A percentile compares a stretch with the other conserved stretches of the same genome.
phyloP scores from a whole-genome alignment of 2,329 filamentous ascomycete species.

The Teratosphaeria zuluensis region DNA sequence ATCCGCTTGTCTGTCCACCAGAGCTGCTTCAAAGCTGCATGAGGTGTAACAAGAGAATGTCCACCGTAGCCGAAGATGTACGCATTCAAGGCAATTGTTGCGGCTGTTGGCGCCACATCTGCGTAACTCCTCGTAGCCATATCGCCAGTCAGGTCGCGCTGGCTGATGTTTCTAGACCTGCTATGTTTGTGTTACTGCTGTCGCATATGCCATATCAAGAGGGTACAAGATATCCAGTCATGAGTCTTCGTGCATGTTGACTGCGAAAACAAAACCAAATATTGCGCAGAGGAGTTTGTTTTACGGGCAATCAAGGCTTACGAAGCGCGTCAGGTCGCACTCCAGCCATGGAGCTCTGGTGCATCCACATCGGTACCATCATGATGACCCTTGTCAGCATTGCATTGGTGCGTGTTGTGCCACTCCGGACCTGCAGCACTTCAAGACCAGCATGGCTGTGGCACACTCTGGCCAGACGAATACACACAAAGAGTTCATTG shows the following conservation, averaged over 20 bases:
- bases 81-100: constrained; percentile 37
- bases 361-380: constrained; percentile 1
- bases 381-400: not conserved
- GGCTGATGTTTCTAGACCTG: not conserved
- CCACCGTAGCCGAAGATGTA: constrained; percentile 42
- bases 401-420: constrained; percentile 1
- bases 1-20: constrained; percentile 68
- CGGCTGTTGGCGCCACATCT: constrained; percentile 26
- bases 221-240: not conserved
- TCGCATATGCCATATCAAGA: not conserved
- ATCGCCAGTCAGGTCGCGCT: not conserved
- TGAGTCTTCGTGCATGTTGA: not conserved
- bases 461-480: not conserved
- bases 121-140: constrained; percentile 28
- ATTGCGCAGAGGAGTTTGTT: not conserved
- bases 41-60: constrained; percentile 41
- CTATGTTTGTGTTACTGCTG: not conserved
- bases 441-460: not conserved
- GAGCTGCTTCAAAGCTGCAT: constrained; percentile 40
- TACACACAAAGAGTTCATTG: not conserved
- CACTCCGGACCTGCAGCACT: constrained; percentile 1
- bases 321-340: not conserved
- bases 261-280: not conserved
- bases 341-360: not conserved
- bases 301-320: not conserved